A percentile compares a stretch with the other conserved stretches of the same genome.
Conservation (phyloP, 2,329 filamentous ascomycete species). For the Cladorrhinum sp. region DNA sequence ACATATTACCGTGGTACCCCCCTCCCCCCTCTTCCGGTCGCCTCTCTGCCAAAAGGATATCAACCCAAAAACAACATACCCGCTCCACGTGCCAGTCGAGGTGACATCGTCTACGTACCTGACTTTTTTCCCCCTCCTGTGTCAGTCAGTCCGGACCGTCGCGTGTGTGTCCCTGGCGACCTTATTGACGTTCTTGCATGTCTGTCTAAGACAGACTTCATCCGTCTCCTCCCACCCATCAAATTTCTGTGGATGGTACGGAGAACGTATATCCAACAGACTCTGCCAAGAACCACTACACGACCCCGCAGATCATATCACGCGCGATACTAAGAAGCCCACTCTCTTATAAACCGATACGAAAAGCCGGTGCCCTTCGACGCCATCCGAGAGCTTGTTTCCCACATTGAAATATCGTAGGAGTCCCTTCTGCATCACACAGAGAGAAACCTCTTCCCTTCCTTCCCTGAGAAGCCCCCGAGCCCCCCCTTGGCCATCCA, state of each 20-base stretch:
- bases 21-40: background rate
- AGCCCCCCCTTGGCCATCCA: background rate
- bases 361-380: background rate
- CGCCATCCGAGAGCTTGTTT: background rate
- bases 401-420: background rate
- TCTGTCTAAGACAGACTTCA: background rate
- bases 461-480: background rate
- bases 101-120: background rate
- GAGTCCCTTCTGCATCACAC: background rate
- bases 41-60: background rate
- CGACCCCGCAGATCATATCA: background rate
- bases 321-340: background rate
- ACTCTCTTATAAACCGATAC: background rate
- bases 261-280: background rate
- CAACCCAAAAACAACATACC: background rate
- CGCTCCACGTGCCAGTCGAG: background rate
- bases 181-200: background rate
- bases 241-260: background rate
- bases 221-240: background rate
- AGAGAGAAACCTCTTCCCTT: conserved; percentile 4
- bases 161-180: background rate
- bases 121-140: background rate
- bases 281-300: background rate
- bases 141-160: background rate
- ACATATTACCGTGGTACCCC: background rate